A percentile compares a stretch with the other conserved stretches of the same genome.
Conservation (phyloP, 768 basidiomycete species). For the Hygrocybe coccinea region DNA sequence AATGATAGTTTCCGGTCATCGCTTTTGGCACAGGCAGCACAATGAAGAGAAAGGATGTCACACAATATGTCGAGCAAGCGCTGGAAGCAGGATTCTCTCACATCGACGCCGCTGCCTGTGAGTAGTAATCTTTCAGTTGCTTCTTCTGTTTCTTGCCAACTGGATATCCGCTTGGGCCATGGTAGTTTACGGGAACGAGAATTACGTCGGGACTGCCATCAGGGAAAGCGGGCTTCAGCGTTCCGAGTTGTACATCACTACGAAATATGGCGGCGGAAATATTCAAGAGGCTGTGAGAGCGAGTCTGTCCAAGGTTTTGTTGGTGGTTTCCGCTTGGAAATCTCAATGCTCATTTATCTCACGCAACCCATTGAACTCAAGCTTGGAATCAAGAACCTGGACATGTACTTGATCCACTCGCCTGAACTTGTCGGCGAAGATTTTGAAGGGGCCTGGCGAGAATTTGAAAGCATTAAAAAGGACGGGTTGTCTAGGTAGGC, state of each 20-base stretch:
- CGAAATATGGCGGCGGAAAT: constrained; percentile 47
- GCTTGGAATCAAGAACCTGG: constrained; percentile 58
- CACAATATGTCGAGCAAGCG: constrained; percentile 51
- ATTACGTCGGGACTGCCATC: constrained; percentile 37
- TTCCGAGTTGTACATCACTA: constrained; percentile 47
- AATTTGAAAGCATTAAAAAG: constrained; percentile 7
- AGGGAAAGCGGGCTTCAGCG: constrained; percentile 43
- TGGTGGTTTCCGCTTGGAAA: neutral
- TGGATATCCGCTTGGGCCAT: neutral
- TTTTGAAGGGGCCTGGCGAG: constrained; percentile 35
- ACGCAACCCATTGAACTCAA: constrained; percentile 21
- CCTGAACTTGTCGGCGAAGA: constrained; percentile 26
- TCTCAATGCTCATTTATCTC: neutral
- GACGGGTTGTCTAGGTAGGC: neutral
- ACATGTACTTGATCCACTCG: constrained; percentile 66
- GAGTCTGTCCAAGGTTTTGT: constrained; percentile 48
- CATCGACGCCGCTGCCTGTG: constrained; percentile 26
- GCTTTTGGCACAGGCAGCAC: constrained; percentile 58
- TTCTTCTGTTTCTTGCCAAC: constrained; percentile 6
- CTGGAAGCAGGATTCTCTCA: constrained; percentile 58
- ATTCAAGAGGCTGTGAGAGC: constrained; percentile 38
- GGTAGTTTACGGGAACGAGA: constrained; percentile 35
- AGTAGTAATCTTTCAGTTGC: neutral
- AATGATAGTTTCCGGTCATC: constrained; percentile 53
- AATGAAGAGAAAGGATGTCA: constrained; percentile 44